These are phyloP conservation scores for Haematococcus sp. DNA, from an alignment of 139 green algal species.

Conservation along the genomic window DNA sequence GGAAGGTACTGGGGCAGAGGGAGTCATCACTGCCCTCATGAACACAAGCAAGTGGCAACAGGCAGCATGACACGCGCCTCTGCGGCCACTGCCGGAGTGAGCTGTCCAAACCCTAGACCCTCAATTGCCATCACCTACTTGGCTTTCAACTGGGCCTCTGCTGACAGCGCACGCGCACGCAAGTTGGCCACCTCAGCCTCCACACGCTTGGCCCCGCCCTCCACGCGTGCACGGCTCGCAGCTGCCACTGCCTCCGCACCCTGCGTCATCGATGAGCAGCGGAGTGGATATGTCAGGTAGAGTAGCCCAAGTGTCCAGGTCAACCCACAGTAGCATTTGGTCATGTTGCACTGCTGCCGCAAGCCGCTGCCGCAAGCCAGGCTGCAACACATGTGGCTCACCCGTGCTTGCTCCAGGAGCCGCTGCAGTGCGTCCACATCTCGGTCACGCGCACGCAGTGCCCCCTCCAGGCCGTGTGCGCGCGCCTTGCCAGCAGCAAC, in stretches of 20 bases:
- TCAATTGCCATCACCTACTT: too few species aligned
- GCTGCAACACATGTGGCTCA: too few species aligned
- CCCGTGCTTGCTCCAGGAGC: conserved; percentile 6
- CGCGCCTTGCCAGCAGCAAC: conserved; percentile 2
- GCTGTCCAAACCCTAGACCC: too few species aligned
- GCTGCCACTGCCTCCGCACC: not conserved
- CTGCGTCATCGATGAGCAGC: conserved; percentile 3
- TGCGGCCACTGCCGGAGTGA: too few species aligned
- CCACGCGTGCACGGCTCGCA: not conserved
- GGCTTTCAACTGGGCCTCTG: not conserved
- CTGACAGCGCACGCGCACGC: conserved; percentile 10
- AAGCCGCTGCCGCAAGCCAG: not conserved
- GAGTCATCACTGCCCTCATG: too few species aligned
- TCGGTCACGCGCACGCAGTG: conserved; percentile 15
- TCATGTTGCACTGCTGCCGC: not conserved
- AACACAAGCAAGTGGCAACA: too few species aligned
- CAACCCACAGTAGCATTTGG: too few species aligned
- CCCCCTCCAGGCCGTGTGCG: conserved; percentile 16
- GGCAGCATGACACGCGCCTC: too few species aligned
- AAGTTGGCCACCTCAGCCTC: conserved; percentile 17
- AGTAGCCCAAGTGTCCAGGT: too few species aligned
- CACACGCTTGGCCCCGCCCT: conserved; percentile 2
- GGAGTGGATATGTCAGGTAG: too few species aligned
- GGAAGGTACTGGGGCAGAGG: too few species aligned
- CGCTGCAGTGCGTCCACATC: conserved; percentile 27